A percentile compares a stretch with the other conserved stretches of the same genome.
phyloP scores from a whole-genome alignment of 257 asterid genomes.

The Asclepias syriaca region DNA sequence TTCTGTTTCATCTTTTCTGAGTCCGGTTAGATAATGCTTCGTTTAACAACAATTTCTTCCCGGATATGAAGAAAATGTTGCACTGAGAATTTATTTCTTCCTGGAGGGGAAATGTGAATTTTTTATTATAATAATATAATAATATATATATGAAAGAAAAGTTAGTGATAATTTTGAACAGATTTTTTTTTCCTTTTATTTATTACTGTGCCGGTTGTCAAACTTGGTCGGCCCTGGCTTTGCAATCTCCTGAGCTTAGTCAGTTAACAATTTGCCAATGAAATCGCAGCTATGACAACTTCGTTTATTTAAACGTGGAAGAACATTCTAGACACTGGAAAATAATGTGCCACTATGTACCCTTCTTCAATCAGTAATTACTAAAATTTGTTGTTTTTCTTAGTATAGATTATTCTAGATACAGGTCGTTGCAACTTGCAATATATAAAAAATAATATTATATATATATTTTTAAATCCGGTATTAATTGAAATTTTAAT shows the following conservation, averaged over 20 bases:
- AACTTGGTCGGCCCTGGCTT: background rate
- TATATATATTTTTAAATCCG: background rate
- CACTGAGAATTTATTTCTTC: no score
- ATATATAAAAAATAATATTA: background rate
- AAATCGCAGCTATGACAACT: no score
- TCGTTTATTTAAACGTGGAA: no score
- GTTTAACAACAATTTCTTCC: no score
- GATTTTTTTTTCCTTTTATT: background rate
- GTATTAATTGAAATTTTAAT: no score
- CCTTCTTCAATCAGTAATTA: no score
- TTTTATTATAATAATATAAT: no score
- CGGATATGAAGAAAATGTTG: background rate
- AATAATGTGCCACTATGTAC: background rate
- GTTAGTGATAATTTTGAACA: background rate
- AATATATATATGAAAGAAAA: no score
- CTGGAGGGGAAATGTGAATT: no score
- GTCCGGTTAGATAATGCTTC: slow-evolving; percentile 3
- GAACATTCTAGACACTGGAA: slow-evolving; percentile 7
- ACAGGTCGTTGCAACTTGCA: background rate
- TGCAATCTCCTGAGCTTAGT: background rate
- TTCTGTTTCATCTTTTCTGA: background rate
- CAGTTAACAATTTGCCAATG: background rate
- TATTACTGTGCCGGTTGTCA: background rate
- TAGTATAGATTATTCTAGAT: background rate
- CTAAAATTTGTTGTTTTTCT: no score